phyloP scores from a whole-genome alignment of 225 moss, liverwort and hornwort genomes.

The Physcomitrellopsis africana region DNA sequence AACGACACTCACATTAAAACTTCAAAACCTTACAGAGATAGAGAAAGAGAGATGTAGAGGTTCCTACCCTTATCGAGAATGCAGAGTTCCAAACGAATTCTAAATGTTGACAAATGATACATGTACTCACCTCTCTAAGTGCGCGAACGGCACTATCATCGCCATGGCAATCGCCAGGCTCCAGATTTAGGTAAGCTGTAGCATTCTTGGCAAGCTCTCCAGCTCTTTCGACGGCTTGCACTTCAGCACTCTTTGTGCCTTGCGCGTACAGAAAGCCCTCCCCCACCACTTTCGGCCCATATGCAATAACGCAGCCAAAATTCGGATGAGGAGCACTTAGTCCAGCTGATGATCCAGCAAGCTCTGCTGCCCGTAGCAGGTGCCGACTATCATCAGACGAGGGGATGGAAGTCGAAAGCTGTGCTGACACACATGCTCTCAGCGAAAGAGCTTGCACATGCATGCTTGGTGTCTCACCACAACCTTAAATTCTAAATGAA shows the following conservation, averaged over 20 bases:
- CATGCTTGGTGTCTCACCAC: slow-evolving; percentile 38
- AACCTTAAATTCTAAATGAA: background rate
- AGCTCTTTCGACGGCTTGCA: slow-evolving; percentile 81
- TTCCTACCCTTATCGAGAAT: too few relatives aligned
- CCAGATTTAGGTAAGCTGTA: slow-evolving; percentile 86
- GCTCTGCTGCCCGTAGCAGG: slow-evolving; percentile 75
- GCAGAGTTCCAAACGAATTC: too few relatives aligned
- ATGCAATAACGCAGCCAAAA: slow-evolving; percentile 88
- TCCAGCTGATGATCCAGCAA: slow-evolving; percentile 83
- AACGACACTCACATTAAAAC: too few relatives aligned
- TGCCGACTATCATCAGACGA: slow-evolving; percentile 49
- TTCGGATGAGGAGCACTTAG: slow-evolving; percentile 92
- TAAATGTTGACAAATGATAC: background rate
- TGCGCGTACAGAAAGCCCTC: slow-evolving; percentile 89
- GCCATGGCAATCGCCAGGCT: slow-evolving; percentile 94
- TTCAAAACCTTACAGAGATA: too few relatives aligned
- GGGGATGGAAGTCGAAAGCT: slow-evolving; percentile 26
- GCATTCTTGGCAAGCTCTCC: slow-evolving; percentile 69
- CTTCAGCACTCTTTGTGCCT: slow-evolving; percentile 90
- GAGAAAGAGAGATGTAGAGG: too few relatives aligned
- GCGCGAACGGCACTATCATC: slow-evolving; percentile 79
- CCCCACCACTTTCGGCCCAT: slow-evolving; percentile 76
- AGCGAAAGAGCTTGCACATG: slow-evolving; percentile 44
- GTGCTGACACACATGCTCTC: slow-evolving; percentile 45
- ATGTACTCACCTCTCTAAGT: slow-evolving; percentile 57